These are phyloP conservation scores for Tilletia caries DNA, from an alignment of 1,284 basidiomycete species.

Conservation along the genomic window DNA sequence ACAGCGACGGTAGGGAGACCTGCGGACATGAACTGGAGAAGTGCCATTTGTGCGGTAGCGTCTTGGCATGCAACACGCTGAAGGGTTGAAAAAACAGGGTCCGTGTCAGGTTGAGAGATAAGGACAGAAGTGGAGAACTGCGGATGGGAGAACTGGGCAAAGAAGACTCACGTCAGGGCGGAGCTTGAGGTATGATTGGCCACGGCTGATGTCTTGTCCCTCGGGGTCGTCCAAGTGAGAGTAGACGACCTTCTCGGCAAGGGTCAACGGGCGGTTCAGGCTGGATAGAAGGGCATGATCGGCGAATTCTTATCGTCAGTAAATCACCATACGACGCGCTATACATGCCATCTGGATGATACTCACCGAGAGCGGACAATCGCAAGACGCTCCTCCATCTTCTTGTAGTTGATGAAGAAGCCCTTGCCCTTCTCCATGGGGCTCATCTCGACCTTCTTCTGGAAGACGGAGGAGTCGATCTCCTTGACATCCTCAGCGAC, in stretches of 20 bases:
- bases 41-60: conserved; percentile 99
- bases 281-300: conserved; percentile 24
- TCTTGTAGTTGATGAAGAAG: conserved; percentile 53
- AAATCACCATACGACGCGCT: background rate
- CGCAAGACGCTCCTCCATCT: conserved; percentile 52
- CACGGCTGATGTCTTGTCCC: conserved; percentile 44
- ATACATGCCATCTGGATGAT: background rate
- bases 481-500: conserved; percentile 49
- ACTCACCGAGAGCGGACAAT: conserved; percentile 49
- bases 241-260: conserved; percentile 54
- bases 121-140: conserved; percentile 21
- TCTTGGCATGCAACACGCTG: conserved; percentile 99
- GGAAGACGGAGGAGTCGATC: conserved; percentile 41
- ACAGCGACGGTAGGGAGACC: conserved; percentile 81
- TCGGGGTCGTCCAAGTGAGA: conserved; percentile 52
- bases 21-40: conserved; percentile 98
- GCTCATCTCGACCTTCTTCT: conserved; percentile 53
- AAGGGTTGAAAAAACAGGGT: conserved; percentile 17
- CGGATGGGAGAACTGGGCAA: too few species aligned
- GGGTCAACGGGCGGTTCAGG: conserved; percentile 51
- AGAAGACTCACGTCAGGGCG: conserved; percentile 43
- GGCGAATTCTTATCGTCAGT: conserved; percentile 4
- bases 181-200: conserved; percentile 52
- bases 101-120: background rate
- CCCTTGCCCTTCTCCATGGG: conserved; percentile 51